These are phyloP conservation scores for Hanseniaspora gamundiae DNA, from an alignment of 1,139 yeast species.

Conservation along the genomic window DNA sequence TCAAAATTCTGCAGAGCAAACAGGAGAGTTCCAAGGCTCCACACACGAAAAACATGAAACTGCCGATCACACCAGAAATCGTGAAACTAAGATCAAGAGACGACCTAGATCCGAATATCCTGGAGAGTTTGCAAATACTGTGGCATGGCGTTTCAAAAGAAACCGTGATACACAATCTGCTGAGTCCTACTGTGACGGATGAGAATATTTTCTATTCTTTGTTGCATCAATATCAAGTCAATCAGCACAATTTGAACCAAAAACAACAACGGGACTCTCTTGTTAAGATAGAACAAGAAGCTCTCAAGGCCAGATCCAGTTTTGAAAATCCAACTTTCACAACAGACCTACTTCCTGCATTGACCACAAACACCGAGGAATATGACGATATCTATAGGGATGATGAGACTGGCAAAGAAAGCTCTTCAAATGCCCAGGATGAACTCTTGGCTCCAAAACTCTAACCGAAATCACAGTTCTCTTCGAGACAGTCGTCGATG, in stretches of 20 bases:
- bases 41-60: conserved; percentile 19
- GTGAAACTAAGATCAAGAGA: conserved; percentile 30
- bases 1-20: conserved; percentile 10
- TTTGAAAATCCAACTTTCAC: neutral
- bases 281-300: neutral
- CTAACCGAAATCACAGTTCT: neutral
- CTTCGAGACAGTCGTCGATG: neutral
- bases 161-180: conserved; percentile 44
- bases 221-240: conserved; percentile 72
- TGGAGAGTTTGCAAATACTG: conserved; percentile 72
- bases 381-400: neutral
- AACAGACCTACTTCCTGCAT: neutral
- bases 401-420: neutral
- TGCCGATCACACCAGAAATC: conserved; percentile 15
- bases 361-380: neutral
- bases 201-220: conserved; percentile 87
- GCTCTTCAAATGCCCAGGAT: neutral
- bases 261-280: neutral
- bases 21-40: conserved; percentile 15
- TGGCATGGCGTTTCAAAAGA: conserved; percentile 79
- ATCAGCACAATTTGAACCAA: conserved; percentile 3
- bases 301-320: neutral
- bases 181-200: conserved; percentile 51
- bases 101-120: conserved; percentile 69
- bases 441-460: neutral